These are phyloP conservation scores for Diaporthe capsici DNA, from an alignment of 2,329 filamentous ascomycete genomes.

Conservation along the genomic window DNA sequence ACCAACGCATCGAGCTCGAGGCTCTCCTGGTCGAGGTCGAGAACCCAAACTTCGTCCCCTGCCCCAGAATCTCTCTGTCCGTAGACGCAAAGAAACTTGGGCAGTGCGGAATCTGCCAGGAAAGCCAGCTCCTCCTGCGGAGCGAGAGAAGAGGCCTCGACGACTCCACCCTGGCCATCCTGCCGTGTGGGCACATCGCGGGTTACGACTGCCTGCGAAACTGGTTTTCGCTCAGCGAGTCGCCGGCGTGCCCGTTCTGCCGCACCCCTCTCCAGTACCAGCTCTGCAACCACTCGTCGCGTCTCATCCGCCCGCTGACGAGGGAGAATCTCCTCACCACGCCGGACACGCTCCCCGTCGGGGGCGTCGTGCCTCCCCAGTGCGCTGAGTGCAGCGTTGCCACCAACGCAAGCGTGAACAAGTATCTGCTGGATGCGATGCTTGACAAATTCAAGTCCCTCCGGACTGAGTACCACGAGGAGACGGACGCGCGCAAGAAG, in stretches of 20 bases:
- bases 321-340: slow-evolving; percentile 25
- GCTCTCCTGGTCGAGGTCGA: slow-evolving; percentile 25
- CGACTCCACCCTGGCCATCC: neutral
- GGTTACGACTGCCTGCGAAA: slow-evolving; percentile 16
- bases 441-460: slow-evolving; percentile 2
- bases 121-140: slow-evolving; percentile 17
- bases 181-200: slow-evolving; percentile 38
- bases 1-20: slow-evolving; percentile 12
- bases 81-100: slow-evolving; percentile 6
- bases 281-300: slow-evolving; percentile 26
- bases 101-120: slow-evolving; percentile 29
- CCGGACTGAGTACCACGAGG: slow-evolving; percentile 11
- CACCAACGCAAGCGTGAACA: slow-evolving; percentile 14
- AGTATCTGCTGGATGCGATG: slow-evolving; percentile 1
- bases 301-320: slow-evolving; percentile 5
- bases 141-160: neutral
- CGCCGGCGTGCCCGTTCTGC: slow-evolving; percentile 35
- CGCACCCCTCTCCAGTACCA: slow-evolving; percentile 19
- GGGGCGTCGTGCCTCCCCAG: slow-evolving; percentile 18
- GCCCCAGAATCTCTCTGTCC: slow-evolving; percentile 29
- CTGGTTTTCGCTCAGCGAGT: slow-evolving; percentile 14
- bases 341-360: slow-evolving; percentile 33
- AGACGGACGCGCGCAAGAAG: neutral
- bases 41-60: slow-evolving; percentile 34
- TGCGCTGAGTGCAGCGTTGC: slow-evolving; percentile 22